A percentile compares a stretch with the other conserved stretches of the same genome.
Conservation (phyloP, 176 grass and related monocot species). For the Lolium rigidum region DNA sequence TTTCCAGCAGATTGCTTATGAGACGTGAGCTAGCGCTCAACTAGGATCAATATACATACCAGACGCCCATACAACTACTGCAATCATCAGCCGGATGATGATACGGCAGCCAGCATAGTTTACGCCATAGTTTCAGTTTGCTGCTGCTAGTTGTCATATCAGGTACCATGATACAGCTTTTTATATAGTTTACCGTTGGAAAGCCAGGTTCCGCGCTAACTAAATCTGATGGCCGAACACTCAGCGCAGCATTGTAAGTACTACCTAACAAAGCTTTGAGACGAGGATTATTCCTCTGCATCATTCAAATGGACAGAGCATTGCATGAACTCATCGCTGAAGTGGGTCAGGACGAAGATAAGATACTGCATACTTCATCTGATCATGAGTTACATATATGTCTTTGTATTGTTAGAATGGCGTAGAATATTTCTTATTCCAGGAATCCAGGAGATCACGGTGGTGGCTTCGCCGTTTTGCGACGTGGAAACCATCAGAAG, state of each 20-base stretch:
- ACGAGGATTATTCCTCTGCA: neutral
- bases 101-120: constrained; percentile 33
- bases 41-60: constrained; percentile 25
- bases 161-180: constrained; percentile 32
- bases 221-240: constrained; percentile 19
- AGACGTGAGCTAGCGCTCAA: constrained; percentile 38
- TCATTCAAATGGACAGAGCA: constrained; percentile 34
- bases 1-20: constrained; percentile 47
- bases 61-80: constrained; percentile 31
- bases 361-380: neutral
- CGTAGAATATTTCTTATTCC: neutral
- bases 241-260: neutral
- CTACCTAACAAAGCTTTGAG: constrained; percentile 5
- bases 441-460: neutral
- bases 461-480: constrained; percentile 13
- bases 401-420: neutral
- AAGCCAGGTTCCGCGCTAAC: neutral
- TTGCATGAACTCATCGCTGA: constrained; percentile 22
- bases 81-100: constrained; percentile 52
- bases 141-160: constrained; percentile 32
- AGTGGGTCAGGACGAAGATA: constrained; percentile 34
- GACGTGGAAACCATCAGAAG: neutral
- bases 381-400: neutral
- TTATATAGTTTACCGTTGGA: neutral
- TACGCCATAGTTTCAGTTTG: constrained; percentile 15